Evolutionary conservation across 1,284 basidiomycete species (phyloP).

Genomic region (Puccinia horiana): DNA sequence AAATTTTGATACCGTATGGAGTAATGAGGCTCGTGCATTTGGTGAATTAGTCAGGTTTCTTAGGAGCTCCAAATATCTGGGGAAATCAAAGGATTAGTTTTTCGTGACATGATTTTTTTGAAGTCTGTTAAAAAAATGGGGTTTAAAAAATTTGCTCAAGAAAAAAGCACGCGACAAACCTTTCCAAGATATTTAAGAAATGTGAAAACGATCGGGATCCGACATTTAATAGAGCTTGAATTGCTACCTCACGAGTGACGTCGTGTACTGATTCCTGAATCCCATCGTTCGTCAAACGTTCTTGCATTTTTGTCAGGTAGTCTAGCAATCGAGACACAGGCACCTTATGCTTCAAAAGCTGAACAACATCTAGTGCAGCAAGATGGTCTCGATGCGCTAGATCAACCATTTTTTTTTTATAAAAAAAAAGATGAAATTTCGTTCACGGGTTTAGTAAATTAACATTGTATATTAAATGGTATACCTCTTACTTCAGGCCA

Average conservation of each 20-base stretch:
- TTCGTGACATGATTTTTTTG: neutral
- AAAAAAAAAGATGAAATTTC: neutral
- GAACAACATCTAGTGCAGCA: conserved; percentile 76
- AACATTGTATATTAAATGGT: neutral
- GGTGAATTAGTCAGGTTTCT: conserved; percentile 69
- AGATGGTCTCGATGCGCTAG: conserved; percentile 74
- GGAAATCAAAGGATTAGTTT: neutral
- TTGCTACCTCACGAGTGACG: conserved; percentile 74
- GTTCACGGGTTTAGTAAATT: neutral
- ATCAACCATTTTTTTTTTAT: no score
- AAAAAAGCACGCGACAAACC: conserved; percentile 50
- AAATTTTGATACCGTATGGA: conserved; percentile 71
- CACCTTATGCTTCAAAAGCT: conserved; percentile 73
- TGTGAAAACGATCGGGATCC: conserved; percentile 96
- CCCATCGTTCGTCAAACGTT: conserved; percentile 64
- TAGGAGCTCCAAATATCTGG: conserved; percentile 79
- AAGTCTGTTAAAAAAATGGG: neutral
- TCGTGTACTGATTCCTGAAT: conserved; percentile 65
- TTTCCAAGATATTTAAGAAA: conserved; percentile 94
- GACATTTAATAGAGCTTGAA: conserved; percentile 84
- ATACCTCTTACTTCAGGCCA: neutral
- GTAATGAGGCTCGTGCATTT: conserved; percentile 70
- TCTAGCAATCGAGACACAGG: conserved; percentile 73
- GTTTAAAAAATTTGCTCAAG: no score
- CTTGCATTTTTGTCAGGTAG: conserved; percentile 72